Conservation (phyloP, 768 basidiomycete genomes). For the Mycena maculata region DNA sequence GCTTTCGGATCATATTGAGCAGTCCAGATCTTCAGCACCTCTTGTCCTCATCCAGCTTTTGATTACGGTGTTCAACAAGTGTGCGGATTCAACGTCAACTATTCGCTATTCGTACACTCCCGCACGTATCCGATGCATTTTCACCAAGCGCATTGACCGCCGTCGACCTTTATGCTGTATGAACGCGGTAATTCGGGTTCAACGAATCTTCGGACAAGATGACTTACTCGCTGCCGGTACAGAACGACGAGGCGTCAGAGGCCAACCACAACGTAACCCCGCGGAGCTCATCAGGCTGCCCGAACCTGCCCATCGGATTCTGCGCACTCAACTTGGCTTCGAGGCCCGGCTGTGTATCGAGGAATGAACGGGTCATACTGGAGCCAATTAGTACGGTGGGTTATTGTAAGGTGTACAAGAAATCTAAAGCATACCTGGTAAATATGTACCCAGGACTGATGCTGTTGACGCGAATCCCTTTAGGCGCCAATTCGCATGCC, state of each 20-base stretch:
- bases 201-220: neutral
- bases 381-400: neutral
- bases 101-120: no score
- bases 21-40: no score
- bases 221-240: slow-evolving; percentile 59
- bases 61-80: no score
- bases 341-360: slow-evolving; percentile 66
- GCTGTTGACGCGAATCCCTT: slow-evolving; percentile 75
- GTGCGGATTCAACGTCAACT: no score
- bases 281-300: slow-evolving; percentile 74
- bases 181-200: neutral
- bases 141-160: slow-evolving; percentile 33
- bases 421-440: slow-evolving; percentile 56
- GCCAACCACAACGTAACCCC: slow-evolving; percentile 76
- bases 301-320: slow-evolving; percentile 76
- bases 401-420: neutral
- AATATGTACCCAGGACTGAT: slow-evolving; percentile 81
- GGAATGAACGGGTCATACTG: slow-evolving; percentile 72
- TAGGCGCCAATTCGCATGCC: slow-evolving; percentile 79
- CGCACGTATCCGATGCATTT: no score
- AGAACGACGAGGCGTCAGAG: slow-evolving; percentile 76
- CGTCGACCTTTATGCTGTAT: slow-evolving; percentile 31
- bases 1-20: no score
- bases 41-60: no score
- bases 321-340: slow-evolving; percentile 64